Evolutionary conservation across 768 basidiomycete genomes (phyloP).

Genomic region (Lanmaoa pseudosensibilis): DNA sequence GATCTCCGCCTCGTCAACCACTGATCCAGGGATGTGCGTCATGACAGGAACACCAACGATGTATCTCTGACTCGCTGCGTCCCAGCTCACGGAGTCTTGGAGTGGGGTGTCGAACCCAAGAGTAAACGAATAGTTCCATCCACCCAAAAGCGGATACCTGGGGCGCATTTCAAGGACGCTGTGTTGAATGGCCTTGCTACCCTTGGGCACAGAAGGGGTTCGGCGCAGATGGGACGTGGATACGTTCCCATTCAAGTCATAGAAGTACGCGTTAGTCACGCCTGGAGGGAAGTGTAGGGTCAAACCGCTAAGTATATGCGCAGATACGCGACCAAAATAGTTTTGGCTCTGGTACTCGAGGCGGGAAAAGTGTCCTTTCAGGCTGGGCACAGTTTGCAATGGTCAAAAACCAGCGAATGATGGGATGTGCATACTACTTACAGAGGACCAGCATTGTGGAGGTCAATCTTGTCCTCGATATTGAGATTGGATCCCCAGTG

Average conservation of each 20-base stretch:
- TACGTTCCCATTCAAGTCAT: constrained; percentile 93
- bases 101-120: constrained; percentile 92
- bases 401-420: neutral
- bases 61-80: constrained; percentile 62
- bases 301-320: constrained; percentile 72
- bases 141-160: constrained; percentile 90
- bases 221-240: constrained; percentile 86
- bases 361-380: constrained; percentile 96
- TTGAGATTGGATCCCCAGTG: constrained; percentile 98
- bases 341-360: constrained; percentile 78
- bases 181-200: constrained; percentile 49
- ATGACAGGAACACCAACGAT: constrained; percentile 83
- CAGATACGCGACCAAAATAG: constrained; percentile 63
- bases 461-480: constrained; percentile 80
- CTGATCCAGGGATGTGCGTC: constrained; percentile 76
- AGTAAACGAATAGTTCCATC: constrained; percentile 97
- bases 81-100: constrained; percentile 66
- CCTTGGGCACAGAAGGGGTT: constrained; percentile 62
- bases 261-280: constrained; percentile 82
- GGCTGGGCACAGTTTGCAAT: constrained; percentile 42
- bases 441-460: constrained; percentile 91
- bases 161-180: constrained; percentile 83
- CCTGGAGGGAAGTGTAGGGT: constrained; percentile 81
- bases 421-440: constrained; percentile 42
- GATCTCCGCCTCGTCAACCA: constrained; percentile 78